Percentiles rank a stretch among this genome's conserved stretches.
Evolutionary conservation across 768 basidiomycete genomes (phyloP).

Genomic region (Porphyrellus cyaneotinctus): DNA sequence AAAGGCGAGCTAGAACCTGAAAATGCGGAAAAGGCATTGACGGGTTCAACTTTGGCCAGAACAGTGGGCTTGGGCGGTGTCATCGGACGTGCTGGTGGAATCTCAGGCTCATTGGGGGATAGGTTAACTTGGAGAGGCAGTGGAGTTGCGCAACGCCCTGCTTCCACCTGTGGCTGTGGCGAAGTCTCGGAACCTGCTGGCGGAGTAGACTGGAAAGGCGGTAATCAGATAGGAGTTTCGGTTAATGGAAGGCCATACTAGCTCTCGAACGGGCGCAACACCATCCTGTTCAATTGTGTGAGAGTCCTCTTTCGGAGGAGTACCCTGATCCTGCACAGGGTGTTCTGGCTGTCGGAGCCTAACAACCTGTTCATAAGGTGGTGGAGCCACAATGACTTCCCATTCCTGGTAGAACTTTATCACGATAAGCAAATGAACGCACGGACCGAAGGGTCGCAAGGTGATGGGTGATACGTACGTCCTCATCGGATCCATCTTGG

Average conservation of each 20-base stretch:
- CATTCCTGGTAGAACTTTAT: constrained; percentile 27
- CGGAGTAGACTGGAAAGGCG: constrained; percentile 10
- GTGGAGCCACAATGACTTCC: constrained; percentile 32
- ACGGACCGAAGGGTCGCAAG: background rate
- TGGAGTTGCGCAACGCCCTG: constrained; percentile 11
- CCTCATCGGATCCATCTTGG: constrained; percentile 25
- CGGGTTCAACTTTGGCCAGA: constrained; percentile 5
- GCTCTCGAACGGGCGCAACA: constrained; percentile 12
- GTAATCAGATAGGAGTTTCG: constrained; percentile 8
- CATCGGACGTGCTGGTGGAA: constrained; percentile 6
- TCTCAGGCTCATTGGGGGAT: constrained; percentile 9
- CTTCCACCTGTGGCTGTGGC: constrained; percentile 3
- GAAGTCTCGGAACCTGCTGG: background rate
- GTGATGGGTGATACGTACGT: constrained; percentile 17
- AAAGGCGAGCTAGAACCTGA: constrained; percentile 36
- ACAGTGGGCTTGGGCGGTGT: constrained; percentile 12
- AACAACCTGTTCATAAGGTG: constrained; percentile 22
- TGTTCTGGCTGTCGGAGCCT: constrained; percentile 9
- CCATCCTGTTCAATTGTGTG: background rate
- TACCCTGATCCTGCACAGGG: constrained; percentile 8
- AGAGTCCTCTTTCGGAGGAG: constrained; percentile 1
- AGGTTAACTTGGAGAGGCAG: background rate
- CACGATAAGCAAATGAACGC: constrained; percentile 19
- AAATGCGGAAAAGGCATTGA: constrained; percentile 39
- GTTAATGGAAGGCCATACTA: constrained; percentile 3